These are phyloP conservation scores for Isabelozyma rhagii DNA, from an alignment of 805 yeast species.

Conservation along the genomic window DNA sequence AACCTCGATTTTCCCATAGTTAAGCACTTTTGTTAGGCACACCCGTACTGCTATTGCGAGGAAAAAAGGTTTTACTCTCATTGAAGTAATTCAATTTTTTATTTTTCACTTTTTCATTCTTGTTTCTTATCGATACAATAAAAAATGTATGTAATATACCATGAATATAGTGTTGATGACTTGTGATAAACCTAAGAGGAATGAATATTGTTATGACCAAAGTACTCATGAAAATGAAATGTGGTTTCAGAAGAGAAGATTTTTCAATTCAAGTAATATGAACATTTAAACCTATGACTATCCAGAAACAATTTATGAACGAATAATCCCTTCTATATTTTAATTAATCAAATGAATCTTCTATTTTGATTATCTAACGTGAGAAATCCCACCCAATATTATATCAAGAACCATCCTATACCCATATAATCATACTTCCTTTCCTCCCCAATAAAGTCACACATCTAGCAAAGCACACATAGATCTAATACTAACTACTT, in stretches of 20 bases:
- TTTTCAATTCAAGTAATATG: neutral
- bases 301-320: neutral
- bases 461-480: too few species aligned
- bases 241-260: too few species aligned
- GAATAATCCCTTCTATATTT: neutral
- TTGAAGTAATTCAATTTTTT: neutral
- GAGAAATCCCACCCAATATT: too few species aligned
- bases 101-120: neutral
- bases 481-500: slow-evolving; percentile 38
- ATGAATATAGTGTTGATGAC: neutral
- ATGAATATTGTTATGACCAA: too few species aligned
- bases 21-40: neutral
- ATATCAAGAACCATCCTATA: neutral
- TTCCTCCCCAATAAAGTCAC: neutral
- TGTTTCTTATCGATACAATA: neutral
- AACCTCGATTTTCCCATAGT: neutral
- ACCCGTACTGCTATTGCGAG: neutral
- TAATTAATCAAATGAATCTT: neutral
- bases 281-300: neutral
- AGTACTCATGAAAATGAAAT: too few species aligned
- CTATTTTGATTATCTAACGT: too few species aligned
- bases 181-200: neutral
- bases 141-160: neutral
- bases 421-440: neutral
- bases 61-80: neutral